phyloP scores from a whole-genome alignment of 257 asterid genomes.

The Lantana camara region DNA sequence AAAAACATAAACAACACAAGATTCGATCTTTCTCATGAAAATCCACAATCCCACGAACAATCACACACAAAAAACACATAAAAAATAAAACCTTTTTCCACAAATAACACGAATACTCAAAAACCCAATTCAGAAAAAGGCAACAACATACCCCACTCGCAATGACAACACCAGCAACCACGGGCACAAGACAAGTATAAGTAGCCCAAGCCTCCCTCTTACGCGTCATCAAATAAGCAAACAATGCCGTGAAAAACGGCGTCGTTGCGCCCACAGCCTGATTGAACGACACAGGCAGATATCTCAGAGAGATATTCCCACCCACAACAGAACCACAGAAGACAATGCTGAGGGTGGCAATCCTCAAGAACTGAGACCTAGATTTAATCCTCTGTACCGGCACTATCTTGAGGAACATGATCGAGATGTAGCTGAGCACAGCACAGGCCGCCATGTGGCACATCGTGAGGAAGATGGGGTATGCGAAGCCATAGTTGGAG shows the following conservation, averaged over 20 bases:
- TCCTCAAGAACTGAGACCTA: slow-evolving; percentile 69
- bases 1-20: not conserved
- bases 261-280: slow-evolving; percentile 99
- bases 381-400: slow-evolving; percentile 88
- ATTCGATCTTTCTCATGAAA: too few relatives aligned
- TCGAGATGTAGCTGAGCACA: slow-evolving; percentile 79
- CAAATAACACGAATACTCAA: slow-evolving; percentile 17
- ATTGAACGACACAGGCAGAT: slow-evolving; percentile 85
- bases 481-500: slow-evolving; percentile 77
- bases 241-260: slow-evolving; percentile 90
- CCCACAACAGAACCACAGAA: slow-evolving; percentile 97
- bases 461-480: slow-evolving; percentile 93
- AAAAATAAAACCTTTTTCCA: not conserved
- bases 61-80: not conserved
- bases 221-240: slow-evolving; percentile 76
- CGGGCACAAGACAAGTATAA: slow-evolving; percentile 83
- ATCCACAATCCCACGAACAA: too few relatives aligned
- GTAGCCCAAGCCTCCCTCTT: slow-evolving; percentile 87
- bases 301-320: slow-evolving; percentile 80
- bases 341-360: slow-evolving; percentile 76
- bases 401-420: slow-evolving; percentile 67
- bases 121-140: not conserved
- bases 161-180: slow-evolving; percentile 87
- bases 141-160: slow-evolving; percentile 87
- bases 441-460: slow-evolving; percentile 99